Percentiles rank a stretch among this genome's conserved stretches.
phyloP scores from a whole-genome alignment of 2,329 filamentous ascomycete species.

The Raffaelea deltoideospora region DNA sequence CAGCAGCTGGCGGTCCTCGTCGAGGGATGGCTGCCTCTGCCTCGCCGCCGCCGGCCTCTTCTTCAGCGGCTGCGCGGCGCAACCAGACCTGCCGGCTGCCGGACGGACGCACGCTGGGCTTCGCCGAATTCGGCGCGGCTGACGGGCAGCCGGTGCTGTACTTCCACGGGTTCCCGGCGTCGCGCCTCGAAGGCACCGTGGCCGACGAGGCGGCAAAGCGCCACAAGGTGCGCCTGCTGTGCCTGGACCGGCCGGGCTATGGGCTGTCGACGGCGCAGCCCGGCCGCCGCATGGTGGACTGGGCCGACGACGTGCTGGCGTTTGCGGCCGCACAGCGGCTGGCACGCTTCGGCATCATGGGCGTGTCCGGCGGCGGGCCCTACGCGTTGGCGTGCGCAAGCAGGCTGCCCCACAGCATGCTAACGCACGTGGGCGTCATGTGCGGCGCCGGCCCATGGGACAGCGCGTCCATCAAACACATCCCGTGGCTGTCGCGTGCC shows the following conservation, averaged over 20 bases:
- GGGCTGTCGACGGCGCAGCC: conserved; percentile 23
- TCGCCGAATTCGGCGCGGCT: conserved; percentile 21
- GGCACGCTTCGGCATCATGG: conserved; percentile 17
- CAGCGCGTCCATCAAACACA: conserved; percentile 14
- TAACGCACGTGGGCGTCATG: conserved; percentile 22
- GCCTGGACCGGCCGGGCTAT: conserved; percentile 26
- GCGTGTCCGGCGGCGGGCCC: conserved; percentile 20
- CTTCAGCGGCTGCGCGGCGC: too few relatives aligned
- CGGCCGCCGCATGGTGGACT: conserved; percentile 17
- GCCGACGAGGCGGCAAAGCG: conserved; percentile 13
- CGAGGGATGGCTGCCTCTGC: too few relatives aligned
- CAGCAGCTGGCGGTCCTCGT: too few relatives aligned
- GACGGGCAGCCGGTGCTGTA: conserved; percentile 20
- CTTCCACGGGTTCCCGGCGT: conserved; percentile 27
- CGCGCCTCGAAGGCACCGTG: conserved; percentile 20
- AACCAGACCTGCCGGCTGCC: conserved; percentile 19
- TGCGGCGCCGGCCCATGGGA: conserved; percentile 20
- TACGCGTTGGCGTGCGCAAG: conserved; percentile 20
- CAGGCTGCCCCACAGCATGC: conserved; percentile 13
- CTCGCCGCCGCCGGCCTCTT: too few relatives aligned
- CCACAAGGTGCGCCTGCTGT: conserved; percentile 18
- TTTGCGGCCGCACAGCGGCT: conserved; percentile 15
- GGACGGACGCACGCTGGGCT: conserved; percentile 25
- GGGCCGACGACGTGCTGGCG: conserved; percentile 17
- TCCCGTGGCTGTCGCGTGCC: conserved; percentile 13